These are phyloP conservation scores for Antitrichia curtipendula DNA, from an alignment of 225 moss, liverwort and hornwort genomes.

Conservation along the genomic window DNA sequence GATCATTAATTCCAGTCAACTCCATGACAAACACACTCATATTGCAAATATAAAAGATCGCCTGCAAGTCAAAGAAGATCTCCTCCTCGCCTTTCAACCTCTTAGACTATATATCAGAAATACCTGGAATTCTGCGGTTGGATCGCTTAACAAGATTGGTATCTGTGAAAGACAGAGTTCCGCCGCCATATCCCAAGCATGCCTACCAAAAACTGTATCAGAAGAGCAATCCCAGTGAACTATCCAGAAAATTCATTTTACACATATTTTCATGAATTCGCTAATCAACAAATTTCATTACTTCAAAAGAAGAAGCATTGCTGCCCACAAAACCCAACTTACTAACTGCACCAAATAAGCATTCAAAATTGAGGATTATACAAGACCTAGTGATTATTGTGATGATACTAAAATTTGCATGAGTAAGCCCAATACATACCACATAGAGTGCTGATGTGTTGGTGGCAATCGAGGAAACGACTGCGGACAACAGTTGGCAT, in stretches of 20 bases:
- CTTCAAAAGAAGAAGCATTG: background rate
- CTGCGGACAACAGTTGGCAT: slow-evolving; percentile 84
- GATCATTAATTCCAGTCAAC: background rate
- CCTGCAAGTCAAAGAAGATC: background rate
- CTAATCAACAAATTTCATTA: background rate
- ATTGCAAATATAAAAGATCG: background rate
- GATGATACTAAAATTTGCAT: background rate
- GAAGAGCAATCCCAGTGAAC: background rate
- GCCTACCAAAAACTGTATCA: slow-evolving; percentile 32
- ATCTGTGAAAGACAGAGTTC: slow-evolving; percentile 93
- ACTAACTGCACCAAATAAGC: background rate
- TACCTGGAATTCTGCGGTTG: slow-evolving; percentile 76
- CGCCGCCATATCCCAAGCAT: slow-evolving; percentile 99
- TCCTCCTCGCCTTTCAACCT: background rate
- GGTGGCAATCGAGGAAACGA: slow-evolving; percentile 86
- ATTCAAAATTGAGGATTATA: background rate
- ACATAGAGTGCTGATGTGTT: slow-evolving; percentile 99
- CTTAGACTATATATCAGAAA: background rate
- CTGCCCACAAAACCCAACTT: background rate
- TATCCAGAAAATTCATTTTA: background rate
- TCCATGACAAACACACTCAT: background rate
- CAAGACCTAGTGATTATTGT: background rate
- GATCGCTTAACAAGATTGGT: slow-evolving; percentile 56
- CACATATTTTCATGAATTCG: background rate
- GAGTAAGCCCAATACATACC: slow-evolving; percentile 34